phyloP scores from a whole-genome alignment of 106 monocot species.

The Hemerocallis citrina region DNA sequence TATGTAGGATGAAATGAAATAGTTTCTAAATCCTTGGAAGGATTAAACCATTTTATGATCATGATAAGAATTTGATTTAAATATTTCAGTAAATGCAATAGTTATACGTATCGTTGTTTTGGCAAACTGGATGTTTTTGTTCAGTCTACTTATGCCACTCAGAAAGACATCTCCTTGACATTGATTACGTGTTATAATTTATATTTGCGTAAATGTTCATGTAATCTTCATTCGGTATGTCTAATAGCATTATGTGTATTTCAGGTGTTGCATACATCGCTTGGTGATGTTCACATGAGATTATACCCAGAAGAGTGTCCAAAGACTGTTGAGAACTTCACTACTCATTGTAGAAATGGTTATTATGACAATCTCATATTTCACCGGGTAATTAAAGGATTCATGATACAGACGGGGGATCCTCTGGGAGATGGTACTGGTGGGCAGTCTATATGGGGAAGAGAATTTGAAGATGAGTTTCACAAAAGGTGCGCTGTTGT shows the following conservation, averaged over 20 bases:
- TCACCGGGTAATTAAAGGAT: slow-evolving; percentile 93
- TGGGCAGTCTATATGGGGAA: slow-evolving; percentile 96
- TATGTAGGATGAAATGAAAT: too few species aligned
- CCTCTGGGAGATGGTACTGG: slow-evolving; percentile 98
- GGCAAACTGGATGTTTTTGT: too few species aligned
- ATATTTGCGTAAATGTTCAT: not conserved
- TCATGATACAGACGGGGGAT: slow-evolving; percentile 99
- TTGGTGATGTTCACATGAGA: slow-evolving; percentile 90
- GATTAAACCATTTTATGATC: not conserved
- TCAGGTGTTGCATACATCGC: slow-evolving; percentile 81
- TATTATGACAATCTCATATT: slow-evolving; percentile 99
- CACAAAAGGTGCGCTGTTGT: slow-evolving; percentile 99
- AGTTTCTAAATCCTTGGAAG: not conserved
- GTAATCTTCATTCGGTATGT: not conserved
- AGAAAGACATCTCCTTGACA: too few species aligned
- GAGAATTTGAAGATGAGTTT: slow-evolving; percentile 99
- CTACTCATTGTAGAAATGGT: slow-evolving; percentile 92
- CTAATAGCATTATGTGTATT: slow-evolving; percentile 7
- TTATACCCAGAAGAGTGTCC: slow-evolving; percentile 97
- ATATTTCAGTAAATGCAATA: not conserved
- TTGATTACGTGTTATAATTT: too few species aligned
- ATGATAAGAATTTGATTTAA: not conserved
- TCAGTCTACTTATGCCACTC: not conserved
- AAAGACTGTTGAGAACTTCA: slow-evolving; percentile 99
- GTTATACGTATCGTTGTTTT: not conserved